Base-by-base conservation (phyloP, 306 rosid genomes). In the Casuarina glauca region DNA sequence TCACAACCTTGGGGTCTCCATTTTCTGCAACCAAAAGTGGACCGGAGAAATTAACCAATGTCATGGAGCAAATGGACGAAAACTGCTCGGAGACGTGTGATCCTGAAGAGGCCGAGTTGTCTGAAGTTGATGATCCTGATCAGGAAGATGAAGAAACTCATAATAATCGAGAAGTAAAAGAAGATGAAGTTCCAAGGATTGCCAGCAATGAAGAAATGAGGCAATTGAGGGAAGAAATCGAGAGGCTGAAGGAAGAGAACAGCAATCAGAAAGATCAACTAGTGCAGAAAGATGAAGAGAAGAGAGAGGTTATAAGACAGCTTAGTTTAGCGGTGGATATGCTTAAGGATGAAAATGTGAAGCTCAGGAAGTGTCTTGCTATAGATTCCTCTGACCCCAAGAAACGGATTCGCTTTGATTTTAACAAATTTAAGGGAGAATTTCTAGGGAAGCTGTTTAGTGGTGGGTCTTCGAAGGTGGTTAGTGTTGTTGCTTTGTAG, bases 101-200 rank as follows among this genome's bases (percentile, higher is more conserved):
- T 63, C 81, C 53, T 0, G 97, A 87, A 38, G 97, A 93, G 46
- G 82, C 78, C 16, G 84, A 81, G 4, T 91, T 90, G 64, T 94
- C 96, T 35, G 97, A 94, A 84, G 89, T 91, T 76, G 97, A 94
- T 82, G 94, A 94, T 78, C 93, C 98, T 1, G 91, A 91, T 55
- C 76, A 15, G 6, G 93, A 78, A 74, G 88, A 79, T 67, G 83
- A 78, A 41, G 83, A 78, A 41, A 53, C 71, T 77, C 68, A 75
- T 16, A 83, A 78, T 50, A 74, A 72, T 44, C 58, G 69, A 39
- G 63, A 42, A 73, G 57, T 54, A 9, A 72, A 72, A 61, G 84
- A 74, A 12, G 81, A 77, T 75, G 73, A 67, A 45, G 76, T 63
- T 70, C 55, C 36, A 3, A 42, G 51, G 39, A 64, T n/a, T 51